Evolutionary conservation across 345 rosid species (phyloP).

Genomic region (Brassica juncea): DNA sequence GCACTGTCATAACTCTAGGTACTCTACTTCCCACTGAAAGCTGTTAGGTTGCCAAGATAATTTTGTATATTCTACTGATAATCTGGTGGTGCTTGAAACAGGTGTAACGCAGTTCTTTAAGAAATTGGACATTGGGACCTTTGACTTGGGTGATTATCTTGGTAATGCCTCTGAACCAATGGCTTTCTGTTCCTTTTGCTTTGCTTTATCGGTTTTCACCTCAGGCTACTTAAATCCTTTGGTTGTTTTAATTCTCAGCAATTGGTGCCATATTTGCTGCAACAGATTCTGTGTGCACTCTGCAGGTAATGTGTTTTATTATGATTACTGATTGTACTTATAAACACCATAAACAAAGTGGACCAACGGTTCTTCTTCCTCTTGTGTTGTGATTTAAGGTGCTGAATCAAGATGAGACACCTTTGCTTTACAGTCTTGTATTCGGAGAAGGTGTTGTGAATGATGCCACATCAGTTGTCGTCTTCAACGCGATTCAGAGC

Average conservation of each 20-base stretch:
- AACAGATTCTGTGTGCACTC: slow-evolving; percentile 98
- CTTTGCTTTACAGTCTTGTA: slow-evolving; percentile 94
- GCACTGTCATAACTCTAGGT: slow-evolving; percentile 78
- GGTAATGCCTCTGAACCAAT: slow-evolving; percentile 47
- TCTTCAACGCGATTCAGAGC: slow-evolving; percentile 96
- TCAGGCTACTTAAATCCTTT: background rate
- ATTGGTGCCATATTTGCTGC: slow-evolving; percentile 99
- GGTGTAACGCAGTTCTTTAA: slow-evolving; percentile 75
- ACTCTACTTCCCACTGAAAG: slow-evolving; percentile 21
- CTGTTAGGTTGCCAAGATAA: slow-evolving; percentile 4
- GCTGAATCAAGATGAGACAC: slow-evolving; percentile 97
- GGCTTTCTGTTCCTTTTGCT: background rate
- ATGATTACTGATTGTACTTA: background rate
- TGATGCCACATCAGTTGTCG: slow-evolving; percentile 98
- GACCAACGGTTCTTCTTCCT: slow-evolving; percentile 19
- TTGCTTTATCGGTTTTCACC: slow-evolving; percentile 20
- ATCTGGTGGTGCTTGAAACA: slow-evolving; percentile 45
- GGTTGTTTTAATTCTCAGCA: slow-evolving; percentile 53
- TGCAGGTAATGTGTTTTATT: slow-evolving; percentile 61
- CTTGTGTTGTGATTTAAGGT: slow-evolving; percentile 54
- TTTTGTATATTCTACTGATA: slow-evolving; percentile 7
- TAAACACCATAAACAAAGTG: slow-evolving; percentile 6
- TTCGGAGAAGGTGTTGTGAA: slow-evolving; percentile 99
- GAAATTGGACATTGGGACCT: slow-evolving; percentile 56
- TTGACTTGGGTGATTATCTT: slow-evolving; percentile 83